Base-by-base conservation (phyloP, 345 rosid genomes). In the Odontarrhena argentea region DNA sequence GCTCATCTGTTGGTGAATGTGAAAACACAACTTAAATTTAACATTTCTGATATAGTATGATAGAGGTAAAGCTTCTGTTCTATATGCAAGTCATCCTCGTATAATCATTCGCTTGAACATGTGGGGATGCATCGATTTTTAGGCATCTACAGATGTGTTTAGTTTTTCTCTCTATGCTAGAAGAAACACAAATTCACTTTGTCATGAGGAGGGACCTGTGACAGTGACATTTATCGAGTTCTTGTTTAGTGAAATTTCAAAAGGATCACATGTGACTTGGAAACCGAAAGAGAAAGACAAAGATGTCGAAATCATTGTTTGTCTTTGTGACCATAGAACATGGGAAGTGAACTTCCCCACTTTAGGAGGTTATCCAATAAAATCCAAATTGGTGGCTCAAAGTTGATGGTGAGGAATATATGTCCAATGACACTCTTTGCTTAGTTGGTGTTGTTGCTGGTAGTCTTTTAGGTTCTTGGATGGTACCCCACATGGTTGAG, bases 321-420 rank as follows among this genome's bases (percentile, higher is more conserved):
- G 11, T 74, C 57, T 37, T 60, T 45, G 73, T 60, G 59, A 68
- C 73, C 63, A 43, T 67, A 54, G 73, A 74, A 67, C 73, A 74
- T 74, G 73, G 69, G 73, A 55, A 73, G 59, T 37, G 53, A 57
- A 72, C 65, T 72, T 64, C 60, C 65, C 70, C 65, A 72, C 70
- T 64, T 49, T 64, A 66, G 66, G 72, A 66, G 66, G 72, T 45
- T 37, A 59, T 73, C 73, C 49, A 66, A 40, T 37, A 40, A 30
- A 55, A 60, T 40, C 38, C 38, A 62, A 74, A 68, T 40, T 67
- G 69, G 60, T 74, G 77, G 73, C 14, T 74, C 41, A 74, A 9
- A 61, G 8, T 54, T 41, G 73, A 53, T 38, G 68, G 59, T 47
- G 74, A 55, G 34, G 77, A 74, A 74, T 74, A 74, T 74, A 74